These are phyloP conservation scores for Syzygium oleosum DNA, from an alignment of 345 rosid genomes.

Conservation along the genomic window DNA sequence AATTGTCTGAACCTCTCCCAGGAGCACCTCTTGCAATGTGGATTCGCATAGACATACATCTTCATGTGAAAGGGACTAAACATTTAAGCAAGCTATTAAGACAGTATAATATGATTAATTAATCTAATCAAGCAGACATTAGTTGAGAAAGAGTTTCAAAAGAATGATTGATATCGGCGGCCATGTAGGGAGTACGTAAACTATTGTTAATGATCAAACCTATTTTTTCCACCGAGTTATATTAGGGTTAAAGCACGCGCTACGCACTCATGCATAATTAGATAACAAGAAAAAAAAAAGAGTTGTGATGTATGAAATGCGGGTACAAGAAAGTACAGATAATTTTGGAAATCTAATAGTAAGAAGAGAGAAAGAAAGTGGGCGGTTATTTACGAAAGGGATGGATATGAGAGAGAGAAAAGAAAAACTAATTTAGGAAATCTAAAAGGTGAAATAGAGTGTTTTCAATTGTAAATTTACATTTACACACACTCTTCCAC, in stretches of 20 bases:
- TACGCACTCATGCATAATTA: rapidly evolving
- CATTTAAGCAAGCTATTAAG: background rate
- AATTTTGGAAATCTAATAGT: background rate
- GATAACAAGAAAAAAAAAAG: rapidly evolving
- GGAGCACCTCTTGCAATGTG: too few species aligned
- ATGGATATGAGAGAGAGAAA: background rate
- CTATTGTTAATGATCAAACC: background rate
- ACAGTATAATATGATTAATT: background rate
- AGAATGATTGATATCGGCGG: background rate
- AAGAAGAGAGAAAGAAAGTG: background rate
- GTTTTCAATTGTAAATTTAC: background rate
- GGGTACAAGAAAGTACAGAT: background rate
- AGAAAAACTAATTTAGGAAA: background rate
- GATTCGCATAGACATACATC: too few species aligned
- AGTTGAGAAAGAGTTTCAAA: background rate
- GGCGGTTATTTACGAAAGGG: background rate
- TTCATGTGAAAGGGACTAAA: background rate
- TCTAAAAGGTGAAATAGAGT: background rate
- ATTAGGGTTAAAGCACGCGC: background rate
- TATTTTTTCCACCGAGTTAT: background rate
- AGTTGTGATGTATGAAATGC: background rate
- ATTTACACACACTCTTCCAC: background rate
- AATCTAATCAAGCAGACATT: background rate
- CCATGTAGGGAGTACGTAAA: background rate
- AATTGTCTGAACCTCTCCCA: background rate